A percentile compares a stretch with the other conserved stretches of the same genome.
phyloP scores from a whole-genome alignment of 148 eudicot species.

The Chenopodium berlandieri region DNA sequence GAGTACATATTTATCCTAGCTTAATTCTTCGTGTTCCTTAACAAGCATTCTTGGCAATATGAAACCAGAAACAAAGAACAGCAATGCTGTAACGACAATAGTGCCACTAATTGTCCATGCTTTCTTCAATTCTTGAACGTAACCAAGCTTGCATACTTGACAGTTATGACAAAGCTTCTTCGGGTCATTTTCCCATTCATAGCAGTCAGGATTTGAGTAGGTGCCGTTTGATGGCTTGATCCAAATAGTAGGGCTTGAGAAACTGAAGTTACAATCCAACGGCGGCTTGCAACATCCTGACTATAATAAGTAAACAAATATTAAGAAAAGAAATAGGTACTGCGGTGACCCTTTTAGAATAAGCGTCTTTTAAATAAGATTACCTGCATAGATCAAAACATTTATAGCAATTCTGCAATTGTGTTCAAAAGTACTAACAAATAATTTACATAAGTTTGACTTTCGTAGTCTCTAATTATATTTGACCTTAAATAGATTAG shows the following conservation, averaged over 20 bases:
- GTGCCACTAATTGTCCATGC: not conserved
- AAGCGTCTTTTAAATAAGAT: too few species aligned
- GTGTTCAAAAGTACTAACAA: too few species aligned
- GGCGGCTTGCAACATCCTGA: slow-evolving; percentile 3
- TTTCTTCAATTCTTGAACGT: not conserved
- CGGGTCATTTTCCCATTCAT: slow-evolving; percentile 3
- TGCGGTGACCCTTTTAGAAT: too few species aligned
- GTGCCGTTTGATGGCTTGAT: not conserved
- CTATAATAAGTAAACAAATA: not conserved
- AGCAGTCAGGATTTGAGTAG: not conserved
- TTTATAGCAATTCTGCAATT: too few species aligned
- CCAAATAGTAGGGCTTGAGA: not conserved
- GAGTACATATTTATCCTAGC: not conserved
- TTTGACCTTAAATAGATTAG: too few species aligned
- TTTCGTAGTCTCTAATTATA: too few species aligned
- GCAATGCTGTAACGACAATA: not conserved
- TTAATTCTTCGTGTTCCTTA: not conserved
- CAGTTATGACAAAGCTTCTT: not conserved
- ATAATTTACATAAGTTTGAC: too few species aligned
- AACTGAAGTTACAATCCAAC: not conserved
- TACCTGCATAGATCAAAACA: too few species aligned
- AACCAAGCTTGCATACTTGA: not conserved
- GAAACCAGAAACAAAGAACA: not conserved
- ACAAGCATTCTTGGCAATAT: not conserved
- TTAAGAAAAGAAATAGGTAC: too few species aligned